Base-by-base conservation (phyloP, 345 rosid genomes). In the Gossypium sturtianum region DNA sequence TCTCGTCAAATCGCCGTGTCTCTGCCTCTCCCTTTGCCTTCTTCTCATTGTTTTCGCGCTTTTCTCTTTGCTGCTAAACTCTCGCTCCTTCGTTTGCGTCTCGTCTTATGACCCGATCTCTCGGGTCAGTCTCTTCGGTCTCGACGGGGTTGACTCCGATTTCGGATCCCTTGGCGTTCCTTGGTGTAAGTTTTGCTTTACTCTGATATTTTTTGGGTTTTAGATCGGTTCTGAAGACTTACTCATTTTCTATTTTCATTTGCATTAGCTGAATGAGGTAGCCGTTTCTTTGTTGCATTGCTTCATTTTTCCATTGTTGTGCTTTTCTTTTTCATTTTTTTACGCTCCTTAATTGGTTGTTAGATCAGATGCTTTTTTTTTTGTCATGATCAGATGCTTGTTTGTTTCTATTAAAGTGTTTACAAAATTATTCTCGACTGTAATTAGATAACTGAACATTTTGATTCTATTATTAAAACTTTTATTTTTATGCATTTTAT, bases 141-240 rank as follows among this genome's bases (percentile, higher is more conserved):
- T 89, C 51, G 97, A 91, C 41, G 97, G 94, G 2, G 83, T 90
- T 54, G 98, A 88, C 60, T 91, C 97, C 25, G 97, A 93, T 73
- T 96, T 96, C 76, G 99, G 97, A 20, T 83, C 82, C 77, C 90
- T 96, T 23, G 99, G 99, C 72, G 99, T 91, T 76, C 99, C 99
- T 82, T 96, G 98, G 97, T 95, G 99, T 95, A 91, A 89, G 98
- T 82, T 71, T 75, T 78, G 77, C 10, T 57, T 60, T 56, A 67
- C 61, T 34, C 7, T 1, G 41, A 34, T 34, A 34, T 34, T 34
- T 34, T 34, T 34, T 34, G 41, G 41, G 41, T 34, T 34, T 34
- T 53, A 17, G 27, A 57, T 56, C 60, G 60, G 60, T 20, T 56
- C 60, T 56, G 13, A 2, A 19, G 20, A 34, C 41, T 34, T 34